Base-by-base conservation (phyloP, 2,329 filamentous ascomycete genomes). In the Pseudogymnoascus sp. region DNA sequence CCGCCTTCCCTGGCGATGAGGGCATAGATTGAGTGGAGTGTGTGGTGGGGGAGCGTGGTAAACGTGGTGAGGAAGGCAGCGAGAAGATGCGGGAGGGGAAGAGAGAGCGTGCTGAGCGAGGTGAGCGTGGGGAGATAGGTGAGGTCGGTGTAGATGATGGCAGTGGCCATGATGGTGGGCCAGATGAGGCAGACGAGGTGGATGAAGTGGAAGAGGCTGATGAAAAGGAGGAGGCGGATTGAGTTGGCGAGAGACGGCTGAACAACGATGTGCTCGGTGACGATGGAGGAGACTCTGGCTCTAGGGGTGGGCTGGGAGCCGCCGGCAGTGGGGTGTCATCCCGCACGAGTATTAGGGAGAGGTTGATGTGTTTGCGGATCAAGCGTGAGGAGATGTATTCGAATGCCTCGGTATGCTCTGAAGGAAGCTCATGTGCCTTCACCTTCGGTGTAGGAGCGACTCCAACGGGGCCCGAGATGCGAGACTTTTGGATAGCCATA, bases 401-500 rank as follows among this genome's bases (percentile, higher is more conserved):
- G 30, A 87, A 77, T 25, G 82, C 82, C 4, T 77, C 75, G 9
- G 73, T 77, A 60, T 86, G 70, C 43, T 77, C 75, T n/a, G 77
- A 71, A 1, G 84, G 83, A n/a, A 87, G 76, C 62, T 80, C 78
- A 65, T 83, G 78, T 34, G 76, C 74, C 66, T 85, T 81, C 62
- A 85, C 78, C 60, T 86, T 75, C 22, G 43, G 43, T 18, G 83
- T 86, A 41, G 75, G 74, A 16, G 83, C 83, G 28, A 84, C 83
- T 75, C 86, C 84, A 61, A 87, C 77, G 12, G 84, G 84, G 58
- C 82, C 79, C 1, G 84, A 86, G 67, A 87, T 87, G 61, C 74
- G 76, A 61, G 77, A 74, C 73, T 84, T 86, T 68, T 65, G 62
- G 63, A 70, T 68, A 43, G 67, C 57, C 69, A 70, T 70, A 7